Conservation (phyloP, 805 yeast species). For the Candida ortonii region DNA sequence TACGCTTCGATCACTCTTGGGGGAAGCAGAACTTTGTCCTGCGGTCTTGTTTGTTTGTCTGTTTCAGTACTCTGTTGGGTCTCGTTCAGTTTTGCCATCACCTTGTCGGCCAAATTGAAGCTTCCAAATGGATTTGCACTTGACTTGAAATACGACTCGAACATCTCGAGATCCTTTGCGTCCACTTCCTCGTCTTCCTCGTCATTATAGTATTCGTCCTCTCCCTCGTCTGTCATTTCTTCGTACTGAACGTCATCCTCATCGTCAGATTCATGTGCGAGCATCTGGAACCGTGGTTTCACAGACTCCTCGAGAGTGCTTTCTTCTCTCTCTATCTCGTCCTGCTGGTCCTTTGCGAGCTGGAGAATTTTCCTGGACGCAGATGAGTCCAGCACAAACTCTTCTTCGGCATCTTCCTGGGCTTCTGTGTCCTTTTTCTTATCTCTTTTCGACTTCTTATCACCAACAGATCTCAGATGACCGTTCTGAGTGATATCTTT, state of each 20-base stretch:
- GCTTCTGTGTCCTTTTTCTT: constrained; percentile 33
- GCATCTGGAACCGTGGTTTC: constrained; percentile 30
- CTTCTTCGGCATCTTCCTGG: constrained; percentile 49
- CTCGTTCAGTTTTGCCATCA: constrained; percentile 84
- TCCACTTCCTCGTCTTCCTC: constrained; percentile 59
- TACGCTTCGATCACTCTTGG: constrained; percentile 96
- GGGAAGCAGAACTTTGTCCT: constrained; percentile 81
- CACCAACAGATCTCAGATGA: constrained; percentile 46
- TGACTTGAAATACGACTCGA: constrained; percentile 66
- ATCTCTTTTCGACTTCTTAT: constrained; percentile 23
- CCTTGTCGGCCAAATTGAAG: constrained; percentile 84
- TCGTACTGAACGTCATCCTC: constrained; percentile 30
- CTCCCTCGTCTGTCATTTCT: constrained; percentile 36
- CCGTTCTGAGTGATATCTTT: constrained; percentile 80
- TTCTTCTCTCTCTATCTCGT: constrained; percentile 77
- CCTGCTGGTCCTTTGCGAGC: constrained; percentile 90
- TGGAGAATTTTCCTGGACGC: constrained; percentile 82
- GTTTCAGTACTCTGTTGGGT: constrained; percentile 40
- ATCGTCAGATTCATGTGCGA: constrained; percentile 36
- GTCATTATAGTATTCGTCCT: constrained; percentile 42
- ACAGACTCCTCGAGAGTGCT: constrained; percentile 26
- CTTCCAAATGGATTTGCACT: constrained; percentile 37
- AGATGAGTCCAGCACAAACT: constrained; percentile 72
- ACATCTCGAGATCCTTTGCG: constrained; percentile 79
- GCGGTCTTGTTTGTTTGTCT: constrained; percentile 37